Conservation (phyloP, 139 green algal genomes). For the Bryopsis sp. region DNA sequence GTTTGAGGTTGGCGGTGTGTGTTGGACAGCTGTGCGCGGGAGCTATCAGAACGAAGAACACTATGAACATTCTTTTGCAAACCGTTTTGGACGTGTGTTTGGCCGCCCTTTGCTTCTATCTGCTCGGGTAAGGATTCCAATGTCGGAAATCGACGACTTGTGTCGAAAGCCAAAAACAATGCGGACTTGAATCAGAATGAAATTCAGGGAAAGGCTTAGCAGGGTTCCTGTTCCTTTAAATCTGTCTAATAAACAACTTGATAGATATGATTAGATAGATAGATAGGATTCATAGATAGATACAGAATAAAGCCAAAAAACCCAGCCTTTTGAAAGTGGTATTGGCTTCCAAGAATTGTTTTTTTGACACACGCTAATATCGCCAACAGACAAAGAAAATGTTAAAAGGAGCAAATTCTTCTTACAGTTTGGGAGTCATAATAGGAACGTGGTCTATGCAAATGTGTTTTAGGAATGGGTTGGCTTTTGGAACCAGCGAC, state of each 20-base stretch:
- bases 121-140: conserved; percentile 32
- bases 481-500: no score
- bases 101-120: conserved; percentile 39
- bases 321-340: no score
- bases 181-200: conserved; percentile 17
- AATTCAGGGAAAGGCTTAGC: background rate
- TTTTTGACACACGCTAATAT: no score
- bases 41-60: conserved; percentile 30
- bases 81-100: conserved; percentile 24
- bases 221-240: conserved; percentile 14
- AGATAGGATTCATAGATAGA: no score
- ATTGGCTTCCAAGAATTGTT: no score
- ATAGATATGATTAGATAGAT: no score
- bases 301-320: no score
- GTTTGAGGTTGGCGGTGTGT: background rate
- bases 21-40: conserved; percentile 23
- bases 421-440: no score
- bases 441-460: background rate
- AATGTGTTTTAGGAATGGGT: background rate
- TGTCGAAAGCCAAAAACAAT: conserved; percentile 18
- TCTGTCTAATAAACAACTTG: background rate
- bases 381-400: no score
- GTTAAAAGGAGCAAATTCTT: no score
- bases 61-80: conserved; percentile 37
- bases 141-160: no score